Base-by-base conservation (phyloP, 31 red algal genomes). In the Odonthalia washingtoniensis region DNA sequence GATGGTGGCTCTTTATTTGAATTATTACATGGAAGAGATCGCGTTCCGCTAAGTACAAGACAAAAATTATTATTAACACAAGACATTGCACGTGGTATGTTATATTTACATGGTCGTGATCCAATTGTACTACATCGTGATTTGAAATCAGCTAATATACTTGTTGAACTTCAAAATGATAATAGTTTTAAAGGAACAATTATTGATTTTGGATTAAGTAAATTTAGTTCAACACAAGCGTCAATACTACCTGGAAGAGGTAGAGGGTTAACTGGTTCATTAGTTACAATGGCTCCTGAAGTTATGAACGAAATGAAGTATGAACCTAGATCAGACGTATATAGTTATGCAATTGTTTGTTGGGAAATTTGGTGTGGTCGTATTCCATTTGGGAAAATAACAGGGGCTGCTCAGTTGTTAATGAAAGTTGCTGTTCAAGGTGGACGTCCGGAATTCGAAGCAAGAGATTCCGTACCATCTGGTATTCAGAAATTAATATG, bases 71-170 rank as follows among this genome's bases (percentile, higher is more conserved):
- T 37, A 32, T 27, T 28, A 12, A 70, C 66, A 27, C 28, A 28
- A 37, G 91, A 90, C 66, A 90, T 96, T 43, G 97, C 97, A 9
- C 83, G 95, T 3, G 97, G 97, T 3, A 94, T 99, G 94, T 80
- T 85, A 31, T 99, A 99, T 75, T 72, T 99, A 24, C 97, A 99
- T 80, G 93, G 94, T 1, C n/a, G n/a, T n/a, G n/a, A n/a, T n/a
- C n/a, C n/a, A n/a, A n/a, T n/a, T n/a, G n/a, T n/a, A n/a, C n/a
- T 68, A 44, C 97, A 98, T 81, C 90, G 97, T 32, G 97, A 99
- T 81, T 84, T 96, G 40, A 99, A 99, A 64, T 85, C 94, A 0
- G 80, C 82, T 24, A 99, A 99, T 86, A 89, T 99, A 31, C 74
- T 99, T 26, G 69, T 99, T 3, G 93, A 95, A 80, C 65, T 75